A percentile compares a stretch with the other conserved stretches of the same genome.
These are phyloP conservation scores for Pseudopyricularia cyperi DNA, from an alignment of 2,329 filamentous ascomycete genomes.

Conservation along the genomic window DNA sequence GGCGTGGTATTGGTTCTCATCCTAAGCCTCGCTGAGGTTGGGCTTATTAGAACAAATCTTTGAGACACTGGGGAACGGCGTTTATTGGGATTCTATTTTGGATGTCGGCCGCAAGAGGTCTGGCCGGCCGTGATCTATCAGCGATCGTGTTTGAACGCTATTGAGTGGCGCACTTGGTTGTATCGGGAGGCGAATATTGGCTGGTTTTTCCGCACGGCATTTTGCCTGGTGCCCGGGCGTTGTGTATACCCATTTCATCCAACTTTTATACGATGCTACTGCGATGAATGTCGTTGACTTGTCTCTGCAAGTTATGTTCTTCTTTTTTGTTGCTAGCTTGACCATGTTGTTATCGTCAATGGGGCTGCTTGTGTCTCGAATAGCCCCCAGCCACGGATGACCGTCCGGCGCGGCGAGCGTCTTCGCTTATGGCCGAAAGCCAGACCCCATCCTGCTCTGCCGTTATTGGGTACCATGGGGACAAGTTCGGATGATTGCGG, in stretches of 20 bases:
- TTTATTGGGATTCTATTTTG: background rate
- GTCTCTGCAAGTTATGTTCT: too few species aligned
- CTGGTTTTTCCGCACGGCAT: background rate
- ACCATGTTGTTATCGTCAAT: too few species aligned
- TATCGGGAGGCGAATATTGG: background rate
- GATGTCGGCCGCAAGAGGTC: background rate
- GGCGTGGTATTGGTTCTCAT: background rate
- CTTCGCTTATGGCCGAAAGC: background rate
- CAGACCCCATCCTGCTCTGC: background rate
- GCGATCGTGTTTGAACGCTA: background rate
- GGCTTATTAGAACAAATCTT: too few species aligned
- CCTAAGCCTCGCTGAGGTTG: background rate
- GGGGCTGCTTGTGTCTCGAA: background rate
- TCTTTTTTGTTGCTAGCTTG: too few species aligned
- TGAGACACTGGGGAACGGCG: background rate
- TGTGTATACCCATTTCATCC: background rate
- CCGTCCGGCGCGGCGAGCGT: background rate
- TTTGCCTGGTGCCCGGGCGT: background rate
- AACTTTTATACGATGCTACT: background rate
- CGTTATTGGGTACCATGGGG: background rate
- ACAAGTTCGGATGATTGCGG: background rate
- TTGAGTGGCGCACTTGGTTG: background rate
- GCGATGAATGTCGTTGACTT: too few species aligned
- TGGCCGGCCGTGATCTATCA: background rate
- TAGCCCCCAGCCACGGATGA: background rate